Conservation (phyloP, 371 early-diverging fungal species). For the Haplosporangium sp. region DNA sequence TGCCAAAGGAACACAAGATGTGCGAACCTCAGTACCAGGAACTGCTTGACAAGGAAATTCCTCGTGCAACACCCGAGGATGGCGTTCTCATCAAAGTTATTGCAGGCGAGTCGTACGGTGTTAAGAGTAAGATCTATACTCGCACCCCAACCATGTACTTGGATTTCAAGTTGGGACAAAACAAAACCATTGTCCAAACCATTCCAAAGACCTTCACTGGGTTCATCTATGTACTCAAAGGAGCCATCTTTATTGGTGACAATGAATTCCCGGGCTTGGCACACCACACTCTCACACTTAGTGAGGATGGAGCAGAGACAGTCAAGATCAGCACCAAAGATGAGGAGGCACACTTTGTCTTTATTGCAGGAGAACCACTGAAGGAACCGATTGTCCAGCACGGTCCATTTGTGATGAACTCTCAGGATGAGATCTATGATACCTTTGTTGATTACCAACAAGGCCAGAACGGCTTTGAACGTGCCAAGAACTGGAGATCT, state of each 20-base stretch:
- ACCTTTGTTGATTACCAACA: slow-evolving; percentile 63
- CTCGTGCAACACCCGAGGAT: slow-evolving; percentile 61
- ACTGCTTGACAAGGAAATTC: slow-evolving; percentile 62
- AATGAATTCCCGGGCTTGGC: slow-evolving; percentile 65
- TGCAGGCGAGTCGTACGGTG: slow-evolving; percentile 78
- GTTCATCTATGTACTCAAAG: slow-evolving; percentile 77
- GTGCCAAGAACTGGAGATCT: slow-evolving; percentile 26
- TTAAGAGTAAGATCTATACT: slow-evolving; percentile 70
- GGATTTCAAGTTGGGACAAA: slow-evolving; percentile 70
- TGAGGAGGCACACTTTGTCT: slow-evolving; percentile 61
- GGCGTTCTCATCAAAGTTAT: slow-evolving; percentile 78
- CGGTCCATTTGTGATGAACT: slow-evolving; percentile 76
- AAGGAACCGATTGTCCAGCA: slow-evolving; percentile 56
- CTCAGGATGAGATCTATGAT: slow-evolving; percentile 53
- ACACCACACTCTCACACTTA: slow-evolving; percentile 58
- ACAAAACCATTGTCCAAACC: slow-evolving; percentile 62
- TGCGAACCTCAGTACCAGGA: slow-evolving; percentile 78
- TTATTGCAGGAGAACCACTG: slow-evolving; percentile 43
- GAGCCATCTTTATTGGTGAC: slow-evolving; percentile 62
- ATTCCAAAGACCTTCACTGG: slow-evolving; percentile 73
- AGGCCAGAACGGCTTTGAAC: slow-evolving; percentile 60
- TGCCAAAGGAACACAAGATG: slow-evolving; percentile 77
- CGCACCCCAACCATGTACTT: slow-evolving; percentile 79
- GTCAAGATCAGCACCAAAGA: slow-evolving; percentile 63
- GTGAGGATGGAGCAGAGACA: slow-evolving; percentile 58